These are phyloP conservation scores for Somion occarium DNA, from an alignment of 1,284 basidiomycete genomes.

Conservation along the genomic window DNA sequence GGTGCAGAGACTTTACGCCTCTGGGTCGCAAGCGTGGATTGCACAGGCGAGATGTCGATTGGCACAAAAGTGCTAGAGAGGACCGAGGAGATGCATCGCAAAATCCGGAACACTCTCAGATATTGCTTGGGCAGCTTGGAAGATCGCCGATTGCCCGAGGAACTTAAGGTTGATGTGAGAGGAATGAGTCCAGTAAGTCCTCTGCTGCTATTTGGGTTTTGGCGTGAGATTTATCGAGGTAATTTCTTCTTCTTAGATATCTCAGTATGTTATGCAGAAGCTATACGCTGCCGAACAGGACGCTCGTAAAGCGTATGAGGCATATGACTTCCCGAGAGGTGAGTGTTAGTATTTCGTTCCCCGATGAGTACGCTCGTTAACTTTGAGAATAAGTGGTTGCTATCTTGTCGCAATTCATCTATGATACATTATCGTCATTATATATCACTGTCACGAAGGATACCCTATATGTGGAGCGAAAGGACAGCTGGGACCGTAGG, in stretches of 20 bases:
- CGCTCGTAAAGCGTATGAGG: slow-evolving; percentile 65
- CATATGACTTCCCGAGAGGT: slow-evolving; percentile 87
- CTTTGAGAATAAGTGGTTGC: slow-evolving; percentile 42
- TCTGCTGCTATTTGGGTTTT: slow-evolving; percentile 5
- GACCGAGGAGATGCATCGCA: slow-evolving; percentile 75
- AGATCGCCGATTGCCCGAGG: slow-evolving; percentile 28
- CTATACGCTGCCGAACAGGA: slow-evolving; percentile 67
- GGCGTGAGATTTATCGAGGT: slow-evolving; percentile 1
- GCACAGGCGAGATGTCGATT: slow-evolving; percentile 85
- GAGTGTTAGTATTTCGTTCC: slow-evolving; percentile 11
- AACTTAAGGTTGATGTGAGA: slow-evolving; percentile 33
- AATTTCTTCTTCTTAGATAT: not conserved
- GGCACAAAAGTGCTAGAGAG: slow-evolving; percentile 78
- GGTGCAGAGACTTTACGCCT: slow-evolving; percentile 87
- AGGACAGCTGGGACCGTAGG: slow-evolving; percentile 50
- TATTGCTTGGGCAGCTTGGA: slow-evolving; percentile 86
- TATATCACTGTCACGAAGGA: slow-evolving; percentile 96
- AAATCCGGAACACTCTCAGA: slow-evolving; percentile 85
- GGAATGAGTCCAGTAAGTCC: slow-evolving; percentile 60
- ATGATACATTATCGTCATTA: slow-evolving; percentile 70
- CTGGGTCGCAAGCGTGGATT: slow-evolving; percentile 93
- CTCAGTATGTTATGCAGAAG: slow-evolving; percentile 77
- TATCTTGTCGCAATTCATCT: slow-evolving; percentile 61
- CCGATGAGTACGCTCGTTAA: not conserved
- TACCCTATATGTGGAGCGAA: slow-evolving; percentile 74